Evolutionary conservation across 208 protist genomes (phyloP).

Genomic region (Wallacemonas sp.): DNA sequence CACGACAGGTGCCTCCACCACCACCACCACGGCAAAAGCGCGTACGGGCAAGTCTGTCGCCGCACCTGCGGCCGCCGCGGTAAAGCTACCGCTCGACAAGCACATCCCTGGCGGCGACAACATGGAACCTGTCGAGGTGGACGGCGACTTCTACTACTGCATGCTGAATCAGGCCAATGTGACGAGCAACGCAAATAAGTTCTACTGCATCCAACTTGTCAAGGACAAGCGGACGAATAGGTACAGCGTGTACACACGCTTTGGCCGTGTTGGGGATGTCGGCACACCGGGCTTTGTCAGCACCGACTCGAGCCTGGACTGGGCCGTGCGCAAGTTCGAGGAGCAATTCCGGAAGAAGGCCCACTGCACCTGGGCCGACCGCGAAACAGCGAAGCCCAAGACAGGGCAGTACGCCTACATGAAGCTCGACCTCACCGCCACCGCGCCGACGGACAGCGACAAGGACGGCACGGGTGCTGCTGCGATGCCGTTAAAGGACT

Average conservation of each 20-base stretch:
- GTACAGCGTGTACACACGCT: conserved; percentile 50
- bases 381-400: conserved; percentile 29
- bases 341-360: conserved; percentile 41
- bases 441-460: background rate
- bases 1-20: background rate
- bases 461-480: conserved; percentile 4
- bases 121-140: conserved; percentile 33
- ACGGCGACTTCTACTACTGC: conserved; percentile 39
- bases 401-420: conserved; percentile 40
- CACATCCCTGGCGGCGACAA: conserved; percentile 3
- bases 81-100: conserved; percentile 8
- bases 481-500: background rate
- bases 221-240: conserved; percentile 20
- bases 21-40: conserved; percentile 2
- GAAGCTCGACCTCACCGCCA: conserved; percentile 44
- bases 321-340: conserved; percentile 25
- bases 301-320: conserved; percentile 6
- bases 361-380: conserved; percentile 28
- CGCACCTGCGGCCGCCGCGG: too few relatives aligned
- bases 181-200: conserved; percentile 58
- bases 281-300: conserved; percentile 20
- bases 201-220: conserved; percentile 62
- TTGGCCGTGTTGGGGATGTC: conserved; percentile 47
- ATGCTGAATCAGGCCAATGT: conserved; percentile 68
- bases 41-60: too few relatives aligned